A percentile compares a stretch with the other conserved stretches of the same genome.
Evolutionary conservation across 2,329 filamentous ascomycete species (phyloP).

Genomic region (Endoconidiophora polonica): DNA sequence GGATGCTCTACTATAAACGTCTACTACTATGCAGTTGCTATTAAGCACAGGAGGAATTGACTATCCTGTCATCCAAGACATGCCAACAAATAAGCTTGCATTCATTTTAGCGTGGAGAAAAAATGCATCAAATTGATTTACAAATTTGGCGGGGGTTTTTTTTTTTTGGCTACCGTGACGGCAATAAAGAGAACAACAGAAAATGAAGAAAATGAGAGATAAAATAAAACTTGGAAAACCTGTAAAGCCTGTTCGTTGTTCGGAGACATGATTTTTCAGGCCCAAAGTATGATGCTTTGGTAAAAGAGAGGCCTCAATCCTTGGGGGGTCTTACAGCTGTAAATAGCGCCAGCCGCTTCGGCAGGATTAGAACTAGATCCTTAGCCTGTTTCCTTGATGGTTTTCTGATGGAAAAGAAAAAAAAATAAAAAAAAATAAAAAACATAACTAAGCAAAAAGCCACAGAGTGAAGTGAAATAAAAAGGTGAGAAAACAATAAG

Average conservation of each 20-base stretch:
- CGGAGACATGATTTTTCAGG: background rate
- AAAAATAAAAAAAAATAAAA: constrained; percentile 4
- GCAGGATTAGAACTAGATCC: too few relatives aligned
- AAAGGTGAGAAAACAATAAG: background rate
- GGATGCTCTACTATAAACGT: too few relatives aligned
- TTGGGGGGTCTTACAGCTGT: constrained; percentile 12
- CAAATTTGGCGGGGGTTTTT: background rate
- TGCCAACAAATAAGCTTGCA: too few relatives aligned
- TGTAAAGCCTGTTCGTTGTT: background rate
- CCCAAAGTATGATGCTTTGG: constrained; percentile 8
- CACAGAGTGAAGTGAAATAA: background rate
- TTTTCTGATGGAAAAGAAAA: background rate
- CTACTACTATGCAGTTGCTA: too few relatives aligned
- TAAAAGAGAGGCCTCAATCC: constrained; percentile 10
- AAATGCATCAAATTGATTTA: background rate
- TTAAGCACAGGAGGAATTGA: too few relatives aligned
- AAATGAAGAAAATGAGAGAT: background rate
- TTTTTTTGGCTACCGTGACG: background rate
- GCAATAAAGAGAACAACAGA: background rate
- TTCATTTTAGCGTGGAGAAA: background rate
- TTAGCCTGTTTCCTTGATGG: background rate
- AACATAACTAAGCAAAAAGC: constrained; percentile 5
- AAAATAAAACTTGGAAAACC: background rate
- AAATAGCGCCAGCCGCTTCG: constrained; percentile 11
- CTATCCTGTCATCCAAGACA: too few relatives aligned